These are phyloP conservation scores for Murraya paniculata DNA, from an alignment of 345 rosid species.

Conservation along the genomic window DNA sequence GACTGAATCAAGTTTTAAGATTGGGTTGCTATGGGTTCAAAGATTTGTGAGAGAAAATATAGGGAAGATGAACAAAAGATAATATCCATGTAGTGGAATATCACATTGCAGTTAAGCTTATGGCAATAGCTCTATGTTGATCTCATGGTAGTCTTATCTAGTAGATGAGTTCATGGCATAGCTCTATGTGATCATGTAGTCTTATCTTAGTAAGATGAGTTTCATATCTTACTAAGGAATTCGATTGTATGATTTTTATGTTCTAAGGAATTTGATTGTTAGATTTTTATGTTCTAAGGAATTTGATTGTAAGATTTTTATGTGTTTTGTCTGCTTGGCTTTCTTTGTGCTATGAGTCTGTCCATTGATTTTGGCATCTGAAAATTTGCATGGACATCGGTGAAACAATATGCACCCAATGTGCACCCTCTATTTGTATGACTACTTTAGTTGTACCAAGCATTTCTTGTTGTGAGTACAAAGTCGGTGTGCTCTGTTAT, in stretches of 20 bases:
- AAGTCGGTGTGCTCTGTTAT: not conserved
- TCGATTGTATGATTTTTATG: not conserved
- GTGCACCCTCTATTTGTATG: not conserved
- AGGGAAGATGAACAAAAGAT: not conserved
- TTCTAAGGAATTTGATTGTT: not conserved
- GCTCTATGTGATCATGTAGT: no score
- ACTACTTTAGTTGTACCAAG: not conserved
- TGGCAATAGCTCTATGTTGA: not conserved
- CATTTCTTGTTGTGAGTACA: conserved; percentile 5
- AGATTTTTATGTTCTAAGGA: not conserved
- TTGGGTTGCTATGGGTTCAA: not conserved
- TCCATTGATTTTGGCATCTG: not conserved
- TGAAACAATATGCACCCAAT: not conserved
- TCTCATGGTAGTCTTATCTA: not conserved
- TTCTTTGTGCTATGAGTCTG: not conserved
- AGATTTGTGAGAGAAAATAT: not conserved
- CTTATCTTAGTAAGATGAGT: not conserved
- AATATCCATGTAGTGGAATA: not conserved
- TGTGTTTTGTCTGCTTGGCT: not conserved
- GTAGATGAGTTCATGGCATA: no score
- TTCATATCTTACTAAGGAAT: not conserved
- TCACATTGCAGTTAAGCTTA: not conserved
- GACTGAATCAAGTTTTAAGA: not conserved
- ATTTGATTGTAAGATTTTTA: not conserved
- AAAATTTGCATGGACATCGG: not conserved